Evolutionary conservation across 805 yeast genomes (phyloP).

Genomic region (Candida lessepsii): DNA sequence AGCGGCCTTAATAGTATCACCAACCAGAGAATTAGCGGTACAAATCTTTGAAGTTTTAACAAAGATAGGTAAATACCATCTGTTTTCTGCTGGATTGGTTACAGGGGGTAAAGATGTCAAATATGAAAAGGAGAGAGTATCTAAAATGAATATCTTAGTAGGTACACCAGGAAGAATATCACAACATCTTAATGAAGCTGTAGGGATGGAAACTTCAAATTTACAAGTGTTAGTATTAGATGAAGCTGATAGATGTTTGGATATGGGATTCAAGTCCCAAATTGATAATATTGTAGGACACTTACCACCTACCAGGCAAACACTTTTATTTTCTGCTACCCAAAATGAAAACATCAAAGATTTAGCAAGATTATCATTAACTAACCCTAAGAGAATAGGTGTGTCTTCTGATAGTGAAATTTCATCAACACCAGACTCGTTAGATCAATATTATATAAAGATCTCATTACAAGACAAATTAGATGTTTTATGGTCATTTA

Average conservation of each 20-base stretch:
- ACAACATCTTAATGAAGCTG: conserved; percentile 89
- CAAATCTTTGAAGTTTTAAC: conserved; percentile 85
- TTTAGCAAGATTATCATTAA: conserved; percentile 74
- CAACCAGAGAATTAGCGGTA: conserved; percentile 88
- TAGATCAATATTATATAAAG: conserved; percentile 79
- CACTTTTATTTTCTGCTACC: conserved; percentile 83
- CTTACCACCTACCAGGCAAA: conserved; percentile 79
- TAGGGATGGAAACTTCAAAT: conserved; percentile 71
- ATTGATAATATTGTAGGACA: conserved; percentile 77
- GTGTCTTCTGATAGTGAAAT: conserved; percentile 45
- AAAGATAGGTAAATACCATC: conserved; percentile 73
- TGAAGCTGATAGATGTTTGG: conserved; percentile 90
- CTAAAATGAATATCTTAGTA: conserved; percentile 74
- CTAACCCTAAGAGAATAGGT: conserved; percentile 53
- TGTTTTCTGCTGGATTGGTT: conserved; percentile 84
- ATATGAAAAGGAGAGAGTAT: conserved; percentile 77
- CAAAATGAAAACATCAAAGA: conserved; percentile 81
- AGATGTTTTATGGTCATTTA: conserved; percentile 81
- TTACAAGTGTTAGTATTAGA: conserved; percentile 79
- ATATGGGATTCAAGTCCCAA: conserved; percentile 88
- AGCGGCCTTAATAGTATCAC: conserved; percentile 86
- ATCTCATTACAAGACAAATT: conserved; percentile 77
- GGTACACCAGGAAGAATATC: conserved; percentile 91
- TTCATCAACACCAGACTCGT: conserved; percentile 74
- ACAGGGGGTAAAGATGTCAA: conserved; percentile 91